Conservation (phyloP, 805 yeast species). For the Nakazawaea ernobii region DNA sequence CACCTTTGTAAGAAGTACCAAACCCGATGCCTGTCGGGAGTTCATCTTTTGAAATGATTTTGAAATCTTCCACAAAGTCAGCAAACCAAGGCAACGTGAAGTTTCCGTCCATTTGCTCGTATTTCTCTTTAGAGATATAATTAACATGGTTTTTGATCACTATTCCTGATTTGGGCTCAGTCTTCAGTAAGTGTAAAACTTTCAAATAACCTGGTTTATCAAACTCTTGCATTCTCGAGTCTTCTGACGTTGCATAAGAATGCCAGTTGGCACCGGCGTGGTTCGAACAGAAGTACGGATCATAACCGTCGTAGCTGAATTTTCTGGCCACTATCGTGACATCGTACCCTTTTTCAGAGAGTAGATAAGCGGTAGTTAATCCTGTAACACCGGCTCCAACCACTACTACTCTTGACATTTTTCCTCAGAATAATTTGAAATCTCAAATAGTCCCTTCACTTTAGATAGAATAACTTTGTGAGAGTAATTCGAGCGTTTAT, state of each 20-base stretch:
- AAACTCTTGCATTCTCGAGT: conserved; percentile 22
- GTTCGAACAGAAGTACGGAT: conserved; percentile 47
- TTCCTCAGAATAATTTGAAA: not conserved
- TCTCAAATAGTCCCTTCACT: not conserved
- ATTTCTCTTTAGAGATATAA: conserved; percentile 17
- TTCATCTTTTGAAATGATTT: conserved; percentile 27
- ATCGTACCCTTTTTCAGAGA: conserved; percentile 33
- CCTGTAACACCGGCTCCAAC: conserved; percentile 52
- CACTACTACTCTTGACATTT: conserved; percentile 17
- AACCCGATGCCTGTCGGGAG: conserved; percentile 27
- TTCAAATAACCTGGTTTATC: conserved; percentile 46
- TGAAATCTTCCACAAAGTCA: conserved; percentile 34
- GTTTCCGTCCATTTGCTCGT: conserved; percentile 10
- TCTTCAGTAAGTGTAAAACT: conserved; percentile 38
- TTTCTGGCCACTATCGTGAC: conserved; percentile 39
- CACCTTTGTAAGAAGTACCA: conserved; percentile 47
- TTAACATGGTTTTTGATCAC: conserved; percentile 18
- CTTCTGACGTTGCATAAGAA: conserved; percentile 46
- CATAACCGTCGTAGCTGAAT: conserved; percentile 24
- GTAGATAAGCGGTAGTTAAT: conserved; percentile 41
- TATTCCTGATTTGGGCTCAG: conserved; percentile 47
- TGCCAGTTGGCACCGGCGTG: conserved; percentile 73
- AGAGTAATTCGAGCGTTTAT: no score
- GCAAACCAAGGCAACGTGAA: conserved; percentile 43
- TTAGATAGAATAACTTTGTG: no score